Conservation (phyloP, 495 filamentous ascomycete species). For the Elasticomyces elasticus region DNA sequence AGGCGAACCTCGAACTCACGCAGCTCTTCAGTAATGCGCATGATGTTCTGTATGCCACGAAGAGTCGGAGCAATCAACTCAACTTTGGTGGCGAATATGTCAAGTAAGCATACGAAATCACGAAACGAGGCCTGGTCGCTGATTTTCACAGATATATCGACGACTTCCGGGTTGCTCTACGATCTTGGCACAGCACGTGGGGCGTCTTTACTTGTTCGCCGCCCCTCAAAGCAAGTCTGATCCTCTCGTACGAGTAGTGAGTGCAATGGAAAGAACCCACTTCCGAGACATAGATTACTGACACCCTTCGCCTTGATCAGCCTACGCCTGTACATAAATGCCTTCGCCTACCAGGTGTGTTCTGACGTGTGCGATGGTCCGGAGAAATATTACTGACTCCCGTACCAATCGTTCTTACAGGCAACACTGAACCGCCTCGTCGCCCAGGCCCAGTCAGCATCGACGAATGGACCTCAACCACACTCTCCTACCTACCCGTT, state of each 20-base stretch:
- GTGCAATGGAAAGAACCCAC: too few relatives aligned
- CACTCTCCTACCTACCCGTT: slow-evolving; percentile 34
- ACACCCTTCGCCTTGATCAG: too few relatives aligned
- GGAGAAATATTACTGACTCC: too few relatives aligned
- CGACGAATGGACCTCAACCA: slow-evolving; percentile 13
- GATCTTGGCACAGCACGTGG: slow-evolving; percentile 19
- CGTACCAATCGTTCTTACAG: too few relatives aligned
- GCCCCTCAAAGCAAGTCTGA: slow-evolving; percentile 17
- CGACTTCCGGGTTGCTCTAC: slow-evolving; percentile 19
- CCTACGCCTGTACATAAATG: slow-evolving; percentile 20
- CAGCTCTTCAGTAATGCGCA: slow-evolving; percentile 23
- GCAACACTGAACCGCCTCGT: slow-evolving; percentile 19
- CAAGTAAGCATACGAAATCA: not conserved
- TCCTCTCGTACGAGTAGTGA: slow-evolving; percentile 23
- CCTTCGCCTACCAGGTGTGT: slow-evolving; percentile 23
- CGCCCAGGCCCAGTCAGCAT: slow-evolving; percentile 15
- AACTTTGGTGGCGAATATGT: slow-evolving; percentile 22
- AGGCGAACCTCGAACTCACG: slow-evolving; percentile 22
- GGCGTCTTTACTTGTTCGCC: slow-evolving; percentile 28
- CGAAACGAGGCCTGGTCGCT: not conserved
- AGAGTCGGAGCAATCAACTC: slow-evolving; percentile 15
- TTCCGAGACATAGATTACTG: too few relatives aligned
- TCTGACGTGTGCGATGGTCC: too few relatives aligned
- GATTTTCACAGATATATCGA: slow-evolving; percentile 15
- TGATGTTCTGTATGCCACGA: slow-evolving; percentile 20